Percentiles rank a stretch among this genome's conserved stretches.
phyloP scores from a whole-genome alignment of 495 filamentous ascomycete species.

The Penicillium psychrofluorescens region DNA sequence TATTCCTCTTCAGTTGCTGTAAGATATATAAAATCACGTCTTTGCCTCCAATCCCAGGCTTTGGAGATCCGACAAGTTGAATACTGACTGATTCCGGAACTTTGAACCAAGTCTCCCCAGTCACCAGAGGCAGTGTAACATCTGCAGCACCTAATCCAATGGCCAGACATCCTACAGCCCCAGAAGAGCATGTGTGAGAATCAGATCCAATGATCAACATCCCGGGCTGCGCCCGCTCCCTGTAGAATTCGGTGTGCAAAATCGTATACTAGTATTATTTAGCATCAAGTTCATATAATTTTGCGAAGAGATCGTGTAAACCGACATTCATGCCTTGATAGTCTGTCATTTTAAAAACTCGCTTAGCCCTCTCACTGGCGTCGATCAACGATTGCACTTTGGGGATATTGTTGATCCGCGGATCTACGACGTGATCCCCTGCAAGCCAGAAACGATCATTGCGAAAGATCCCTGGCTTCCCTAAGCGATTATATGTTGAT shows the following conservation, averaged over 20 bases:
- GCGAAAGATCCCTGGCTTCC: conserved; percentile 31
- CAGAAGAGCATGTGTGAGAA: conserved; percentile 41
- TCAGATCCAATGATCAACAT: conserved; percentile 40
- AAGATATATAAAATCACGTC: conserved; percentile 42
- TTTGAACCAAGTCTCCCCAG: conserved; percentile 40
- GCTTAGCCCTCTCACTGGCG: conserved; percentile 22
- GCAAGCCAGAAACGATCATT: conserved; percentile 45
- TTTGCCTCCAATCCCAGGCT: conserved; percentile 37
- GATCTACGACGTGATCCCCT: conserved; percentile 40
- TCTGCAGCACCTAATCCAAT: conserved; percentile 41
- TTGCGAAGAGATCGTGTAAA: background rate
- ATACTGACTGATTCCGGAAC: conserved; percentile 36
- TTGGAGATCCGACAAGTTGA: conserved; percentile 22
- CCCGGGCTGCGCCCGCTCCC: conserved; percentile 37
- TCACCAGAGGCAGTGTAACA: conserved; percentile 35
- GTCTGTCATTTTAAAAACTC: conserved; percentile 37
- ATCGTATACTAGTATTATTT: conserved; percentile 28
- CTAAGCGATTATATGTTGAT: conserved; percentile 23
- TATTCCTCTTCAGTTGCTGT: conserved; percentile 36
- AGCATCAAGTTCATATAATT: too few species aligned
- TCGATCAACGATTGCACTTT: conserved; percentile 27
- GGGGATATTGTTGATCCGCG: conserved; percentile 24
- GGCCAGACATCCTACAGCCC: conserved; percentile 29
- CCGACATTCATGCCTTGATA: conserved; percentile 36
- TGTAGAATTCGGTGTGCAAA: conserved; percentile 40